Conservation (phyloP, 345 rosid species). For the Moricandia arvensis region DNA sequence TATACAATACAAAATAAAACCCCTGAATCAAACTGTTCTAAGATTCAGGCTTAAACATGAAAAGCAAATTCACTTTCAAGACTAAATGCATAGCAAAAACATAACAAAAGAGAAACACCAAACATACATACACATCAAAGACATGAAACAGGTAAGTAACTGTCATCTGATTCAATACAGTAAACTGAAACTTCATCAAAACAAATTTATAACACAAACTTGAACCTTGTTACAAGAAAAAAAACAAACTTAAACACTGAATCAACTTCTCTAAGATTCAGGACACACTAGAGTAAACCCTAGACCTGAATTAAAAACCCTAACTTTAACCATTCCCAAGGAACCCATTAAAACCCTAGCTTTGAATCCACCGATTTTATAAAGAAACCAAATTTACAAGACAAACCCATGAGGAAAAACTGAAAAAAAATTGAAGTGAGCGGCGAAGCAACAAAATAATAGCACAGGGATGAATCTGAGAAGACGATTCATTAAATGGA, state of each 20-base stretch:
- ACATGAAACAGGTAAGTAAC: neutral
- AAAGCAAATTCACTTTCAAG: too few relatives aligned
- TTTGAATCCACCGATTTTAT: neutral
- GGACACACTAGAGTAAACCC: too few relatives aligned
- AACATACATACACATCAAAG: constrained; percentile 13
- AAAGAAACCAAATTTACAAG: neutral
- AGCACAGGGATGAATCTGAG: constrained; percentile 5
- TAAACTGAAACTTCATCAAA: too few relatives aligned
- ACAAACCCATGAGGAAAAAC: constrained; percentile 3
- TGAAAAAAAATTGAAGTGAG: constrained; percentile 1
- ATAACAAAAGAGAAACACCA: too few relatives aligned
- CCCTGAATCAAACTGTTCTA: constrained; percentile 9
- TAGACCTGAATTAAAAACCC: too few relatives aligned
- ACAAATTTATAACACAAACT: too few relatives aligned
- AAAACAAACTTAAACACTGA: too few relatives aligned
- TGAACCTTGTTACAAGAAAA: too few relatives aligned
- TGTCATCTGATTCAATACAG: too few relatives aligned
- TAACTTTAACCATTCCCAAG: neutral
- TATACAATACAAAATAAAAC: neutral
- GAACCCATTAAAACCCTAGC: constrained; percentile 10
- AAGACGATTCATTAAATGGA: constrained; percentile 14
- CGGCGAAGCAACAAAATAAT: neutral
- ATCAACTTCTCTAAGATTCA: too few relatives aligned
- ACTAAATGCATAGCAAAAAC: too few relatives aligned
- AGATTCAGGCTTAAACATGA: too few relatives aligned